Base-by-base conservation (phyloP, 2,329 filamentous ascomycete species). In the Paramyrothecium roridum region DNA sequence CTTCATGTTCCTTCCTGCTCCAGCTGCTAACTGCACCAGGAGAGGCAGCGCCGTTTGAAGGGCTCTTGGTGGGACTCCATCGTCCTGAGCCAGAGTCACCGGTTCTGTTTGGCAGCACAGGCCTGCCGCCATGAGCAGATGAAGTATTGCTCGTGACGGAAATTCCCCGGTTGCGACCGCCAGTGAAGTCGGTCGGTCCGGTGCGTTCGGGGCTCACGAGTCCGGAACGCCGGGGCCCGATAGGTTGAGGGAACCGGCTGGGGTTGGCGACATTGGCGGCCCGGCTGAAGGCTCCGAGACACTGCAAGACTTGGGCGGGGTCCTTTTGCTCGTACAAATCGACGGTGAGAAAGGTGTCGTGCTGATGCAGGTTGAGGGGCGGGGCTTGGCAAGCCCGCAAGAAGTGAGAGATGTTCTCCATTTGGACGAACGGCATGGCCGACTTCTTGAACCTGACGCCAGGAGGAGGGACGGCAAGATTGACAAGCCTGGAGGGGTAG, bases 371-470 rank as follows among this genome's bases (percentile, higher is more conserved):
- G 72, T 87, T 93, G 52, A 99, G 79, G 1, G 95, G 95, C 23
- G 90, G 85, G 52, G 84, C 79, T 73, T 96, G 90, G 77, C 93
- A 96, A 57, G 91, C 92, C 67, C 85, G 86, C 53, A 99, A 85
- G 75, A 97, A 99, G 69, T 96, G 91, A 4, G 93, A 96, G 68
- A 99, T 97, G 71, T 99, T 99, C 73, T 99, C 95, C 93, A 98
- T 98, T 74, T 99, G 95, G 45, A 98, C 93, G 70, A 99, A 99
- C 0, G 95, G 95, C 93, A 98, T 98, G 45, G 86, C 76, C 1
- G 93, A 96, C 68, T 88, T 81, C 76, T 98, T 98, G 82, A 89
- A 98, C 71, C 88, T 91, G 74, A 96, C 84, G 33, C 88, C 88
- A 1, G 90, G 90, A 17, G 87, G 84, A 23, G 90, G 89, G 40